Conservation (phyloP, 2,329 filamentous ascomycete genomes). For the Xylaria sp. region DNA sequence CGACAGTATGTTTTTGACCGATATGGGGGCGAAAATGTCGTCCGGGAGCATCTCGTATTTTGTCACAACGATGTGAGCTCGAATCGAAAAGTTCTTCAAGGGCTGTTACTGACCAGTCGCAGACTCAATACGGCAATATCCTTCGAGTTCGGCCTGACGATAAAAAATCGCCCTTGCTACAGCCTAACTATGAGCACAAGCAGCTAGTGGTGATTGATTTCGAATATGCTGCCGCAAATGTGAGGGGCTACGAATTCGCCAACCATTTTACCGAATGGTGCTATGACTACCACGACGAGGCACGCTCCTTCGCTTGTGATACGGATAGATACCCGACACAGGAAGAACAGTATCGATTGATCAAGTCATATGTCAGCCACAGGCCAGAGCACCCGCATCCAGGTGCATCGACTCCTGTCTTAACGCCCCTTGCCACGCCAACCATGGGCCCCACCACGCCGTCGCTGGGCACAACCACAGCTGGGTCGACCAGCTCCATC, state of each 20-base stretch:
- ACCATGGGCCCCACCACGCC: constrained; percentile 43
- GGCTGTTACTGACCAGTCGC: constrained; percentile 15
- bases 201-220: constrained; percentile 98
- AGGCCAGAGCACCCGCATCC: constrained; percentile 67
- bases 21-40: constrained; percentile 69
- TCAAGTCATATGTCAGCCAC: constrained; percentile 86
- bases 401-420: constrained; percentile 56
- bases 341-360: constrained; percentile 83
- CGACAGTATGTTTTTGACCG: constrained; percentile 72
- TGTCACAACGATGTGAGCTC: constrained; percentile 91
- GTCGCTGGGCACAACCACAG: constrained; percentile 43
- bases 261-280: constrained; percentile 99
- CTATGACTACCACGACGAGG: constrained; percentile 90
- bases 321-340: constrained; percentile 73
- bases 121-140: constrained; percentile 99
- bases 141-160: constrained; percentile 71
- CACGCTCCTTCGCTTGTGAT: constrained; percentile 69
- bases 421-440: constrained; percentile 52
- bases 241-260: constrained; percentile 86
- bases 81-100: background rate
- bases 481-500: constrained; percentile 56
- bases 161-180: constrained; percentile 82
- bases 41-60: constrained; percentile 83
- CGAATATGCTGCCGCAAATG: constrained; percentile 92
- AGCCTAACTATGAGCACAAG: constrained; percentile 92